Conservation (phyloP, 768 basidiomycete genomes). For the Gymnopilus dilepis region DNA sequence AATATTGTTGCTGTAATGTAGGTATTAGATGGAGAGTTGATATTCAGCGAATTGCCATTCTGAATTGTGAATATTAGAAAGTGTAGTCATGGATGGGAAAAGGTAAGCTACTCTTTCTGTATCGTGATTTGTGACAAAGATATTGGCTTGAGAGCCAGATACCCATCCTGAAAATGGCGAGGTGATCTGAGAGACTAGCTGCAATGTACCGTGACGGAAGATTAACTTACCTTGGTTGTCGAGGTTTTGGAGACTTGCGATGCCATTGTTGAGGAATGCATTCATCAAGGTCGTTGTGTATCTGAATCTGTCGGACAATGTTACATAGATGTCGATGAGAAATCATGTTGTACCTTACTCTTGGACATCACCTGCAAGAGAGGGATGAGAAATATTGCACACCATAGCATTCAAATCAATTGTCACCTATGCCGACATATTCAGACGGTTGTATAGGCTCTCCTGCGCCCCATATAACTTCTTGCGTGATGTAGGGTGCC, state of each 20-base stretch:
- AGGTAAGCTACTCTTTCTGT: conserved; percentile 62
- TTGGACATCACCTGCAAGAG: conserved; percentile 59
- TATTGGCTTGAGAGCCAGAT: conserved; percentile 55
- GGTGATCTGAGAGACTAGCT: not conserved
- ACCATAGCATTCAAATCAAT: conserved; percentile 11
- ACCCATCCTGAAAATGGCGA: conserved; percentile 55
- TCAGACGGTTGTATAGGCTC: conserved; percentile 61
- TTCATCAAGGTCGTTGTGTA: conserved; percentile 57
- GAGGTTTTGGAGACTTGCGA: conserved; percentile 56
- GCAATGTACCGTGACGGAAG: not conserved
- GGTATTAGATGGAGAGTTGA: conserved; percentile 67
- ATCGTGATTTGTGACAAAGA: conserved; percentile 74
- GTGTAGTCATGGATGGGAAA: no score
- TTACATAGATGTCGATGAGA: not conserved
- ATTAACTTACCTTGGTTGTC: conserved; percentile 48
- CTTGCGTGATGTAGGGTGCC: conserved; percentile 66
- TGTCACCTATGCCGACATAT: conserved; percentile 59
- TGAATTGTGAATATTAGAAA: conserved; percentile 20
- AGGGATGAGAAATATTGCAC: not conserved
- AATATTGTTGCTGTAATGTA: conserved; percentile 66
- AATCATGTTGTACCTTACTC: conserved; percentile 44
- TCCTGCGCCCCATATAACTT: conserved; percentile 57
- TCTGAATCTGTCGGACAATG: conserved; percentile 49
- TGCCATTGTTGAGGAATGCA: conserved; percentile 56
- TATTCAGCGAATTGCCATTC: conserved; percentile 60